A percentile compares a stretch with the other conserved stretches of the same genome.
phyloP scores from a whole-genome alignment of 768 basidiomycete genomes.

The Leccinum imitatum region DNA sequence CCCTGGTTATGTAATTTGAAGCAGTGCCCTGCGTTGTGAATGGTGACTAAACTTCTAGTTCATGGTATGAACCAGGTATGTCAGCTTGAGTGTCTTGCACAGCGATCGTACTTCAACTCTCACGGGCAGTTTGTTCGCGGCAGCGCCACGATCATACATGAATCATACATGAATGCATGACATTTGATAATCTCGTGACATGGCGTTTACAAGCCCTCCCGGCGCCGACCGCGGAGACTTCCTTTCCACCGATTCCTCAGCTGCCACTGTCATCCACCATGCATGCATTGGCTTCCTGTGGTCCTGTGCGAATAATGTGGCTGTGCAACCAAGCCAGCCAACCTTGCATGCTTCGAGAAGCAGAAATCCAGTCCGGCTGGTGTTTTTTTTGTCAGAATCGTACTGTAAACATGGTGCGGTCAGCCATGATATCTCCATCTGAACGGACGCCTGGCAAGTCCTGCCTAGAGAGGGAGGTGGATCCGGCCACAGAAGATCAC shows the following conservation, averaged over 20 bases:
- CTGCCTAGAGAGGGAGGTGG: not conserved
- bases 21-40: not conserved
- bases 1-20: not conserved
- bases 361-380: not conserved
- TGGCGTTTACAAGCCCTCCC: not conserved
- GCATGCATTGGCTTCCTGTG: not conserved
- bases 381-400: not conserved
- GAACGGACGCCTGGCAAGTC: not conserved
- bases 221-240: not conserved
- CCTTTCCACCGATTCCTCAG: not conserved
- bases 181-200: not conserved
- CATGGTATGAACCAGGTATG: not conserved
- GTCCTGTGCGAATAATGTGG: not conserved
- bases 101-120: not conserved
- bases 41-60: not conserved
- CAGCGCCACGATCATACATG: not conserved
- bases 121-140: not conserved
- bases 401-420: not conserved
- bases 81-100: not conserved
- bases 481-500: not conserved
- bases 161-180: not conserved
- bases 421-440: not conserved
- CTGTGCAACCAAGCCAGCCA: not conserved
- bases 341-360: not conserved
- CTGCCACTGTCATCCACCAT: not conserved